phyloP scores from a whole-genome alignment of 2,329 filamentous ascomycete species.

The Penicillium sp. region DNA sequence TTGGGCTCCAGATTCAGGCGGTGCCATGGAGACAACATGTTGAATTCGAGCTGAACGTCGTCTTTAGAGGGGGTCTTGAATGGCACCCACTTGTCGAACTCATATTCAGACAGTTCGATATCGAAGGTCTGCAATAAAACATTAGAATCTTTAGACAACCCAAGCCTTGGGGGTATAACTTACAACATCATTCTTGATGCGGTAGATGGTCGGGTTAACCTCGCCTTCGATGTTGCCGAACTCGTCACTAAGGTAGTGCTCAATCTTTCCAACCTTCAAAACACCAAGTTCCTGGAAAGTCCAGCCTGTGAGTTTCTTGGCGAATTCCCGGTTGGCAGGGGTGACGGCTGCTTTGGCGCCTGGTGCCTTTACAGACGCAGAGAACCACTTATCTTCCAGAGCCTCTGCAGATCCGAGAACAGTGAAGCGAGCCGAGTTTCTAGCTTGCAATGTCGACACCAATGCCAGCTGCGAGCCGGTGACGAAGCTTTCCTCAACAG shows the following conservation, averaged over 20 bases:
- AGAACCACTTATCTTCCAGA: constrained; percentile 85
- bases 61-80: constrained; percentile 69
- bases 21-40: constrained; percentile 97
- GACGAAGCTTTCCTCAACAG: constrained; percentile 77
- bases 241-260: constrained; percentile 64
- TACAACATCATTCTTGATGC: constrained; percentile 95
- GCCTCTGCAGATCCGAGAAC: constrained; percentile 83
- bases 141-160: not conserved
- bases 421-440: constrained; percentile 86
- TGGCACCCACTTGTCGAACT: constrained; percentile 67
- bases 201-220: constrained; percentile 80
- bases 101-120: constrained; percentile 86
- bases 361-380: constrained; percentile 64
- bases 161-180: constrained; percentile 30
- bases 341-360: constrained; percentile 53
- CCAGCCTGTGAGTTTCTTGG: constrained; percentile 84
- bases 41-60: constrained; percentile 88
- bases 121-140: constrained; percentile 62
- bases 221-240: constrained; percentile 48
- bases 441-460: constrained; percentile 81
- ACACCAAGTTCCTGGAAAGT: constrained; percentile 93
- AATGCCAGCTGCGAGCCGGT: constrained; percentile 78
- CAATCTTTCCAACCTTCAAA: constrained; percentile 73
- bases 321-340: constrained; percentile 80
- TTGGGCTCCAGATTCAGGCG: constrained; percentile 67